Conservation (phyloP, 73 alveolate species). For the Paramecium biaurelia region DNA sequence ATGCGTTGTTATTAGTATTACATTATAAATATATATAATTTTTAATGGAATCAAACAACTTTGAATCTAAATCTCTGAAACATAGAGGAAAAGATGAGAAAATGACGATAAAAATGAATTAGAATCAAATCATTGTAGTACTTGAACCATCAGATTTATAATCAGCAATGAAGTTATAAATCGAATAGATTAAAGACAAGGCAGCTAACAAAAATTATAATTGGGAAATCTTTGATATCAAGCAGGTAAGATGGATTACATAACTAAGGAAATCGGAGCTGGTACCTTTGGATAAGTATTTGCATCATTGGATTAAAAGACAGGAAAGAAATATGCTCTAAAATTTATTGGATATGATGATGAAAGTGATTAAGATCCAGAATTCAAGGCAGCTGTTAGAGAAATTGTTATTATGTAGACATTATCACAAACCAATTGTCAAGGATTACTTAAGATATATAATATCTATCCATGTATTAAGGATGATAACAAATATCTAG, state of each 20-base stretch:
- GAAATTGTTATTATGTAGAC: slow-evolving; percentile 41
- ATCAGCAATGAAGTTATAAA: slow-evolving; percentile 22
- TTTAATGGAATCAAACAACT: background rate
- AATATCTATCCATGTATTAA: slow-evolving; percentile 46
- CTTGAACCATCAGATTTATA: slow-evolving; percentile 1
- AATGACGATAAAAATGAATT: background rate
- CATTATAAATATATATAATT: background rate
- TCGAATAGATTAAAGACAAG: background rate
- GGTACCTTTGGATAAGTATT: slow-evolving; percentile 28
- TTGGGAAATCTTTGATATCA: slow-evolving; percentile 35
- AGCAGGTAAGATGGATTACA: background rate
- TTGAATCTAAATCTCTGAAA: background rate
- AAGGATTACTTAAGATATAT: slow-evolving; percentile 34
- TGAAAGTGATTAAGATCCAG: slow-evolving; percentile 34
- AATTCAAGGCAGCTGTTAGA: slow-evolving; percentile 33
- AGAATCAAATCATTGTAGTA: background rate
- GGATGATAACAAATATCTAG: slow-evolving; percentile 28
- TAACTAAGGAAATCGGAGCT: slow-evolving; percentile 37
- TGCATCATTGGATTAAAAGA: slow-evolving; percentile 32
- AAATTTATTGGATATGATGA: slow-evolving; percentile 21
- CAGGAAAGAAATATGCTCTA: slow-evolving; percentile 22
- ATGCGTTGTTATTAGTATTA: background rate
- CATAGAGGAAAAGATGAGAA: background rate
- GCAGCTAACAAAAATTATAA: slow-evolving; percentile 28
- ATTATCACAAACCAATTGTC: background rate